A percentile compares a stretch with the other conserved stretches of the same genome.
These are phyloP conservation scores for Flaveria floridana DNA, from an alignment of 140 eudicot species.

Conservation along the genomic window DNA sequence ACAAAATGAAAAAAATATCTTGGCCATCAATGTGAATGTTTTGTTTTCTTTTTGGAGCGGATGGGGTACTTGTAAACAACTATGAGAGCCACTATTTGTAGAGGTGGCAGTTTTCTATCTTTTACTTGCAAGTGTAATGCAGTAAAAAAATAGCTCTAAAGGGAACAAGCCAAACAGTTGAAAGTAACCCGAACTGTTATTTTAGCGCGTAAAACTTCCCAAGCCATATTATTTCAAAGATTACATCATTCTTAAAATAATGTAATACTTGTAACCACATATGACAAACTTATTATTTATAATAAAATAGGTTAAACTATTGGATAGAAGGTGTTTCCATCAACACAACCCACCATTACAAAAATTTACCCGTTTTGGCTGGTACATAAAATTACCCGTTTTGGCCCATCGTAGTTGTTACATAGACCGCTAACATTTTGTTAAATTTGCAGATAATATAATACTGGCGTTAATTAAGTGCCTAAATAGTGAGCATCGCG, in stretches of 20 bases:
- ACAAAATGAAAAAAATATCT: too few species aligned
- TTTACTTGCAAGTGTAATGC: not conserved
- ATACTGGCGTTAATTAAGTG: constrained; percentile 65
- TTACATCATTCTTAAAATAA: not conserved
- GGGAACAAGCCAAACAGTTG: not conserved
- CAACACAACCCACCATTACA: not conserved
- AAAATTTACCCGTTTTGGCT: not conserved
- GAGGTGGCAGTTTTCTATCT: not conserved
- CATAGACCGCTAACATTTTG: constrained; percentile 6
- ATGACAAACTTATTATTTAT: not conserved
- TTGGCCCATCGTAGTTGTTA: not conserved
- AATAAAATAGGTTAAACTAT: not conserved
- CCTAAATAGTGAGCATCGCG: constrained; percentile 86
- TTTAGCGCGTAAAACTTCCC: not conserved
- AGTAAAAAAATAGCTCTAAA: not conserved
- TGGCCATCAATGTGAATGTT: too few species aligned
- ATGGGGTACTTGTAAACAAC: too few species aligned
- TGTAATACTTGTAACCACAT: not conserved
- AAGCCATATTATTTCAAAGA: not conserved
- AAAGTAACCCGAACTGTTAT: not conserved
- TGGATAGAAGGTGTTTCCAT: not conserved
- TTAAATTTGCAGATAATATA: constrained; percentile 47
- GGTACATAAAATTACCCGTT: not conserved
- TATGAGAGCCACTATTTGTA: constrained; percentile 21
- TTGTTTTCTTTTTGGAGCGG: too few species aligned